phyloP scores from a whole-genome alignment of 352 stramenopile genomes.

The Bremia lactucae region DNA sequence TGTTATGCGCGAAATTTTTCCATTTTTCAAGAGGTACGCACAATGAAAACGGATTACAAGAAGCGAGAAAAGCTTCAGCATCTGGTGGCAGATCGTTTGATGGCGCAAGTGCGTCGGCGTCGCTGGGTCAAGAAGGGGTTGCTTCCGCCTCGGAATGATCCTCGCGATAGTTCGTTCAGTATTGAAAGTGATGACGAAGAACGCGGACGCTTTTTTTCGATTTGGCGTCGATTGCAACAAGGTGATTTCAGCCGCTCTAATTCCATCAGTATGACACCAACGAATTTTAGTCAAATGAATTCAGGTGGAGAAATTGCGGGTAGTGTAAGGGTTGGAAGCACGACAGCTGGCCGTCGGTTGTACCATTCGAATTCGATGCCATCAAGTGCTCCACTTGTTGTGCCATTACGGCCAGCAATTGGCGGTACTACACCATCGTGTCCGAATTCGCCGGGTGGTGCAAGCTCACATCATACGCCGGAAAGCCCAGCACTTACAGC shows the following conservation, averaged over 20 bases:
- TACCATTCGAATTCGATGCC: slow-evolving; percentile 24
- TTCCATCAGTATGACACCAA: slow-evolving; percentile 41
- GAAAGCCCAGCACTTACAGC: slow-evolving; percentile 27
- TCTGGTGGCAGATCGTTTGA: slow-evolving; percentile 73
- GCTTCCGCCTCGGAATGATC: slow-evolving; percentile 17
- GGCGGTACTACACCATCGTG: slow-evolving; percentile 38
- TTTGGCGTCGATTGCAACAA: slow-evolving; percentile 59
- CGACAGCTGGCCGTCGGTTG: slow-evolving; percentile 12
- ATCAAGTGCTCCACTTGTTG: slow-evolving; percentile 27
- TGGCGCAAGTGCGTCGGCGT: slow-evolving; percentile 73
- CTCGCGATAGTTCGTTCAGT: slow-evolving; percentile 40
- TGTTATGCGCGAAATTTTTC: slow-evolving; percentile 82
- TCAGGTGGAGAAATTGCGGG: slow-evolving; percentile 13
- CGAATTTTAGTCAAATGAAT: slow-evolving; percentile 29
- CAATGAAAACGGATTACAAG: slow-evolving; percentile 59
- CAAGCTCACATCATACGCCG: slow-evolving; percentile 38
- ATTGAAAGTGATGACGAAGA: slow-evolving; percentile 62
- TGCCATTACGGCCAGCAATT: slow-evolving; percentile 28
- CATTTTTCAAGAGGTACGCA: slow-evolving; percentile 79
- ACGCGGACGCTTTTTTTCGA: slow-evolving; percentile 44
- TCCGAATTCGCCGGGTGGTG: slow-evolving; percentile 49
- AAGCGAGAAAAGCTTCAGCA: slow-evolving; percentile 81
- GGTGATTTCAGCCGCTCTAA: slow-evolving; percentile 59
- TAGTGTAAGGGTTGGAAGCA: slow-evolving; percentile 15
- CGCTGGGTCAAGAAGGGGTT: slow-evolving; percentile 70